phyloP scores from a whole-genome alignment of 164 flowering plant species.

The Vitis rupestris region DNA sequence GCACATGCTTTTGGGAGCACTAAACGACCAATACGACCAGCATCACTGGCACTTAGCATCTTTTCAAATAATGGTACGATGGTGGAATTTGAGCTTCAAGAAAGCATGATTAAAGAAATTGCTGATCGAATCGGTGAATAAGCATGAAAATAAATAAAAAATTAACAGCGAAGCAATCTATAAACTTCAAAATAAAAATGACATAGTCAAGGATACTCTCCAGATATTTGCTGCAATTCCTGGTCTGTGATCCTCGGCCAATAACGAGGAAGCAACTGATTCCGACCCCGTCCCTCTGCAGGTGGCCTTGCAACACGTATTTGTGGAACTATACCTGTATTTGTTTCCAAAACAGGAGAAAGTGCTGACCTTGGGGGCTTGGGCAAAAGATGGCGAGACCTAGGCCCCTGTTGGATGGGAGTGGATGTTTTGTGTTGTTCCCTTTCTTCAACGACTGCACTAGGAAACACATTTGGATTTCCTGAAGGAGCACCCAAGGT shows the following conservation, averaged over 20 bases:
- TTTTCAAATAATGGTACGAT: constrained; percentile 66
- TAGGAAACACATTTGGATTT: constrained; percentile 25
- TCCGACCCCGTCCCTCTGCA: constrained; percentile 54
- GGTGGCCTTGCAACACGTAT: constrained; percentile 64
- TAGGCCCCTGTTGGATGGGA: constrained; percentile 51
- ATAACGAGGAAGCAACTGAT: constrained; percentile 65
- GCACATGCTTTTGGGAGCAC: constrained; percentile 79
- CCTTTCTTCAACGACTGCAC: constrained; percentile 42
- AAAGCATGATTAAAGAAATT: constrained; percentile 25
- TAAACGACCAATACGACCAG: constrained; percentile 67
- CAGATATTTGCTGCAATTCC: constrained; percentile 66
- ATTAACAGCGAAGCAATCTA: background rate
- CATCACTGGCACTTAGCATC: constrained; percentile 77
- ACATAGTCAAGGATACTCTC: constrained; percentile 51
- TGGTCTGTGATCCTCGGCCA: constrained; percentile 72
- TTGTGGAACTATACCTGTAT: constrained; percentile 35
- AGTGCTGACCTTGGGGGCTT: constrained; percentile 53
- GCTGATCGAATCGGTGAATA: background rate
- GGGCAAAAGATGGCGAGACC: constrained; percentile 64
- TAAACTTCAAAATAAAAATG: background rate
- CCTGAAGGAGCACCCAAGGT: constrained; percentile 43
- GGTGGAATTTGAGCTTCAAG: constrained; percentile 50
- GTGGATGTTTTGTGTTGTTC: constrained; percentile 35
- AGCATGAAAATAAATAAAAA: background rate
- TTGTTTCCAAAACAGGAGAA: constrained; percentile 38